These are phyloP conservation scores for Rhododendron ferrugineum DNA, from an alignment of 148 eudicot species.

Conservation along the genomic window DNA sequence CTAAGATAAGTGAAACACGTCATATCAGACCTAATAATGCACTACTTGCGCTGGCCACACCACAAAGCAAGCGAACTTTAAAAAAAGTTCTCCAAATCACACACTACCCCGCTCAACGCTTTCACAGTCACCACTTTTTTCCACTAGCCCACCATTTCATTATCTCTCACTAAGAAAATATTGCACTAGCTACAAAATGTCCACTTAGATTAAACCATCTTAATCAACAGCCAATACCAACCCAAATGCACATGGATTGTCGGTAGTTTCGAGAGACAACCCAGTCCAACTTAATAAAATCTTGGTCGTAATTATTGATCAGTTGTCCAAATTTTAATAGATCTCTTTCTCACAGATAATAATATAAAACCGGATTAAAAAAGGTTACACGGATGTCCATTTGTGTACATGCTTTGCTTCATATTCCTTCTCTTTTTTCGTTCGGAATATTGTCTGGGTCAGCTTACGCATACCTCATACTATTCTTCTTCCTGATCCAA, in stretches of 20 bases:
- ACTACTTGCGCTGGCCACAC: background rate
- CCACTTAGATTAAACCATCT: background rate
- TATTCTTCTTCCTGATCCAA: accelerated
- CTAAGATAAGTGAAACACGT: background rate
- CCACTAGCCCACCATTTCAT: background rate
- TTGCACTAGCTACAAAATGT: background rate
- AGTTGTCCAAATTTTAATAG: background rate
- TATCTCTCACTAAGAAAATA: background rate
- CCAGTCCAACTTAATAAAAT: background rate
- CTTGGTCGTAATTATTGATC: background rate
- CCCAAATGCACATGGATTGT: background rate
- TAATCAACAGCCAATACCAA: background rate
- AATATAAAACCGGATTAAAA: background rate
- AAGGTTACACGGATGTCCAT: background rate
- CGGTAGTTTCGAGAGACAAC: background rate
- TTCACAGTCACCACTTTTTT: background rate
- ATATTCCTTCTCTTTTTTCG: background rate
- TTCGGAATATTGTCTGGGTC: background rate
- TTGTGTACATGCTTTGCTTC: background rate
- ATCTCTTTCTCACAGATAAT: background rate
- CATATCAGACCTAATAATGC: background rate
- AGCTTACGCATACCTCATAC: too few species aligned
- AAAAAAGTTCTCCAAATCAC: background rate
- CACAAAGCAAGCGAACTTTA: background rate
- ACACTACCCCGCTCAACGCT: background rate